A percentile compares a stretch with the other conserved stretches of the same genome.
phyloP scores from a whole-genome alignment of 164 flowering plant genomes.

The Liriodendron chinense region DNA sequence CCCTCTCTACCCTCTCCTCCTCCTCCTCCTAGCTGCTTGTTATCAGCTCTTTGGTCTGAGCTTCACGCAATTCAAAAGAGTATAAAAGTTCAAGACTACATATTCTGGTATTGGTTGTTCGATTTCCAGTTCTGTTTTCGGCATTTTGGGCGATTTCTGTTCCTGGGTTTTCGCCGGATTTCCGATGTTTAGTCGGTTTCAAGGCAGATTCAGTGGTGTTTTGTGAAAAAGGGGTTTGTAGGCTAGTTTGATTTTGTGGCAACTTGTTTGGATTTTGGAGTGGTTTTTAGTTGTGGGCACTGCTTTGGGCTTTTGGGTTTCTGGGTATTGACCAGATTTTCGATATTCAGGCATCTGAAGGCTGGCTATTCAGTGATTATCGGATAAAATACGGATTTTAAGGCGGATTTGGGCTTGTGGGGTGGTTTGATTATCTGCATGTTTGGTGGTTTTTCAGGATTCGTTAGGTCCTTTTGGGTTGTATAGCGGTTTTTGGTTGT shows the following conservation, averaged over 20 bases:
- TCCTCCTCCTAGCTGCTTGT: background rate
- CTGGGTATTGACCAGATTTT: background rate
- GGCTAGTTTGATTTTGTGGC: constrained; percentile 19
- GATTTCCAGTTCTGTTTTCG: constrained; percentile 21
- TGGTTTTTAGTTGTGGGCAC: background rate
- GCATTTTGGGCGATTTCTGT: constrained; percentile 17
- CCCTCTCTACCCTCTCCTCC: background rate
- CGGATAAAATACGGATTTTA: background rate
- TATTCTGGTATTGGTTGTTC: background rate
- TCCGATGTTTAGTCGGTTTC: background rate
- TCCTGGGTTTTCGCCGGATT: constrained; percentile 3
- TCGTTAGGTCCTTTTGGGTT: constrained; percentile 7
- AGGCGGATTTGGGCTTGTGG: constrained; percentile 20
- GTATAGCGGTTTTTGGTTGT: background rate
- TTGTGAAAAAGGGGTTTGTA: constrained; percentile 3
- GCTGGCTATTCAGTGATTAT: background rate
- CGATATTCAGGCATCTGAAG: background rate
- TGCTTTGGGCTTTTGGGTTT: constrained; percentile 22
- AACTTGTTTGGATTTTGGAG: background rate
- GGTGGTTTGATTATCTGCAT: constrained; percentile 19
- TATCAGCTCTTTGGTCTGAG: background rate
- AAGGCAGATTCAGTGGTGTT: background rate
- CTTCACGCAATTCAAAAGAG: background rate
- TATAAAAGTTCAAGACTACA: background rate
- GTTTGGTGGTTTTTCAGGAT: constrained; percentile 6